These are phyloP conservation scores for Phaeosphaeriaceae sp. DNA, from an alignment of 2,329 filamentous ascomycete species.

Conservation along the genomic window DNA sequence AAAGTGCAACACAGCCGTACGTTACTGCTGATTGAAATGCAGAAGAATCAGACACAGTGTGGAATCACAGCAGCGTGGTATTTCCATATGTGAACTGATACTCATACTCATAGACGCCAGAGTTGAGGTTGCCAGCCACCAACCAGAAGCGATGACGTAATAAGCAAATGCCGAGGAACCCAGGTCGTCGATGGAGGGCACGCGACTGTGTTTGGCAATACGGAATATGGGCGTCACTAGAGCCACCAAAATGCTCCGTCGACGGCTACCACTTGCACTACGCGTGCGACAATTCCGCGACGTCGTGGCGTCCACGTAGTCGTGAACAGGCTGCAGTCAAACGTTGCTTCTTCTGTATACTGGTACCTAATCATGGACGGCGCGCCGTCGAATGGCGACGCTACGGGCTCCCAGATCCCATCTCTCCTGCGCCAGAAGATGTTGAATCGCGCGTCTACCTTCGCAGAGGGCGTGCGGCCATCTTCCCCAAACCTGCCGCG, in stretches of 20 bases:
- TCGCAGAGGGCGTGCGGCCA: constrained; percentile 39
- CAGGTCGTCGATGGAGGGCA: background rate
- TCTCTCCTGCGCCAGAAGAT: constrained; percentile 44
- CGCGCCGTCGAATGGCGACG: constrained; percentile 27
- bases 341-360: constrained; percentile 8
- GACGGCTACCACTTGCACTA: constrained; percentile 7
- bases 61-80: too few species aligned
- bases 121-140: background rate
- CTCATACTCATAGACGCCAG: too few species aligned
- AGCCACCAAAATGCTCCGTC: constrained; percentile 18
- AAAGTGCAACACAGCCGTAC: too few species aligned
- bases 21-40: too few species aligned
- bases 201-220: constrained; percentile 1
- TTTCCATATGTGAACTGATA: too few species aligned
- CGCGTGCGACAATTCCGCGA: constrained; percentile 6
- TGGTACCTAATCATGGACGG: constrained; percentile 32
- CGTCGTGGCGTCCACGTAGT: constrained; percentile 7
- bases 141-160: constrained; percentile 1
- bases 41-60: too few species aligned
- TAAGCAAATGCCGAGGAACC: background rate
- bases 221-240: constrained; percentile 13
- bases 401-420: constrained; percentile 24
- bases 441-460: constrained; percentile 46
- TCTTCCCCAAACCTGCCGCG: constrained; percentile 44
- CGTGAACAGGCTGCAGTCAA: constrained; percentile 5